phyloP scores from a whole-genome alignment of 1,139 yeast species.

The Diutina pseudorugosa region DNA sequence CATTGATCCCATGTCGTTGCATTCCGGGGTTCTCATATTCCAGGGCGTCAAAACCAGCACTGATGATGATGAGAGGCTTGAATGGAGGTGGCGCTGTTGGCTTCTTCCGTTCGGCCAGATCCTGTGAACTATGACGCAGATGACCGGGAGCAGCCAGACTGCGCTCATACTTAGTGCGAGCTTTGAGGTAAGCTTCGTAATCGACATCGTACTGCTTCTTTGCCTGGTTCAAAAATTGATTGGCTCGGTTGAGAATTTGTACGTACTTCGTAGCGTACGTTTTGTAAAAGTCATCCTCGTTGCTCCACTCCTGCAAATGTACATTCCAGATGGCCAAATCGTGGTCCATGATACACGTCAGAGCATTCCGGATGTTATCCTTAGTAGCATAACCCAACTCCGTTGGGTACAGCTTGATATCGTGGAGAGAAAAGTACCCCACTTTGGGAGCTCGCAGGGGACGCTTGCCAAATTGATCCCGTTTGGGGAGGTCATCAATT shows the following conservation, averaged over 20 bases:
- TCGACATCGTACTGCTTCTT: conserved; percentile 31
- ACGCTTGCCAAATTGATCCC: conserved; percentile 43
- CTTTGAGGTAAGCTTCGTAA: conserved; percentile 20
- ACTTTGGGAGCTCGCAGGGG: conserved; percentile 49
- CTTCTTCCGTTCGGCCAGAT: conserved; percentile 7
- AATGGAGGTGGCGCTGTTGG: conserved; percentile 38
- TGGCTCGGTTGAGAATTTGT: conserved; percentile 53
- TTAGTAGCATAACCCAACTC: conserved; percentile 69
- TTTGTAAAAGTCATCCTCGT: conserved; percentile 52
- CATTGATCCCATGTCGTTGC: conserved; percentile 80
- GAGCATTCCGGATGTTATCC: conserved; percentile 63
- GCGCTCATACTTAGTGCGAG: conserved; percentile 18
- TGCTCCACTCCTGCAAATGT: conserved; percentile 56
- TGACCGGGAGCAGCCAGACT: conserved; percentile 1
- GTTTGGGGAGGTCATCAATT: conserved; percentile 22
- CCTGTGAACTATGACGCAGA: background rate
- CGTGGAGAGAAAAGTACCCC: conserved; percentile 79
- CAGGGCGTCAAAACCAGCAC: conserved; percentile 86
- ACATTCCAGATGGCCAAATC: conserved; percentile 78
- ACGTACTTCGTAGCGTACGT: conserved; percentile 55
- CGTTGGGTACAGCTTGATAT: conserved; percentile 78
- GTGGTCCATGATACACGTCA: conserved; percentile 72
- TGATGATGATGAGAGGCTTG: conserved; percentile 58
- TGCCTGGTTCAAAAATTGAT: conserved; percentile 46
- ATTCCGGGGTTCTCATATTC: conserved; percentile 72